Evolutionary conservation across 805 yeast species (phyloP).

Genomic region (Saccharomycopsis microspora): DNA sequence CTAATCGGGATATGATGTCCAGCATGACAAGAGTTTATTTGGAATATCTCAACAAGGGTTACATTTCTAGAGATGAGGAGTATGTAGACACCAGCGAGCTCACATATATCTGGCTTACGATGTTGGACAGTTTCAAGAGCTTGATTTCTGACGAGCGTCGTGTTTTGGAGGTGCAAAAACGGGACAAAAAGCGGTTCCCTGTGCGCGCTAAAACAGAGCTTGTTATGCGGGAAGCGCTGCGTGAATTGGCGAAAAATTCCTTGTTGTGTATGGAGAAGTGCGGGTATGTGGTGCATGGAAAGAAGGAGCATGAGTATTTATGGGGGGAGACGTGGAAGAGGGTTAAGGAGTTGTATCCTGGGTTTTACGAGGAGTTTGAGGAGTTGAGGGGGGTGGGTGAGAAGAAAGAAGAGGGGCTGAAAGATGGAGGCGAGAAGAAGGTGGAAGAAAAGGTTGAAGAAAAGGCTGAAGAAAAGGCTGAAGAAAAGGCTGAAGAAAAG

Average conservation of each 20-base stretch:
- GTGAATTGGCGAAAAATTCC: conserved; percentile 14
- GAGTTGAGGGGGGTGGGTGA: conserved; percentile 1
- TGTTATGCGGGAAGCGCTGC: conserved; percentile 11
- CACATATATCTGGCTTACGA: conserved; percentile 13
- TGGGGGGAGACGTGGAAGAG: conserved; percentile 14
- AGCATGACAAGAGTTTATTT: conserved; percentile 57
- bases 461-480: neutral
- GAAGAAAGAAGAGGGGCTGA: conserved; percentile 1
- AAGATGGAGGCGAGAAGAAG: neutral
- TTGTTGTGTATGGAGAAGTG: conserved; percentile 11
- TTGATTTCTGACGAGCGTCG: conserved; percentile 12
- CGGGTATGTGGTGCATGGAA: conserved; percentile 6
- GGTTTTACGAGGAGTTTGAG: conserved; percentile 4
- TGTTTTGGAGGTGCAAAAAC: conserved; percentile 6
- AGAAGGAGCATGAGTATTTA: conserved; percentile 5
- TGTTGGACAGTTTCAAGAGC: conserved; percentile 12
- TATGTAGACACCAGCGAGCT: conserved; percentile 9
- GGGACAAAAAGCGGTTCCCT: conserved; percentile 8
- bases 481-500: neutral
- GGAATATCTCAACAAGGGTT: conserved; percentile 27
- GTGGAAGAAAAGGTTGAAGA: neutral
- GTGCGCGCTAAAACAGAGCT: neutral
- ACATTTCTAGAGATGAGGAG: conserved; percentile 5
- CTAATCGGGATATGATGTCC: conserved; percentile 57
- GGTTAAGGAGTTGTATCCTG: conserved; percentile 9